phyloP scores from a whole-genome alignment of 2,329 filamentous ascomycete genomes.

The Fusarium beomiforme region DNA sequence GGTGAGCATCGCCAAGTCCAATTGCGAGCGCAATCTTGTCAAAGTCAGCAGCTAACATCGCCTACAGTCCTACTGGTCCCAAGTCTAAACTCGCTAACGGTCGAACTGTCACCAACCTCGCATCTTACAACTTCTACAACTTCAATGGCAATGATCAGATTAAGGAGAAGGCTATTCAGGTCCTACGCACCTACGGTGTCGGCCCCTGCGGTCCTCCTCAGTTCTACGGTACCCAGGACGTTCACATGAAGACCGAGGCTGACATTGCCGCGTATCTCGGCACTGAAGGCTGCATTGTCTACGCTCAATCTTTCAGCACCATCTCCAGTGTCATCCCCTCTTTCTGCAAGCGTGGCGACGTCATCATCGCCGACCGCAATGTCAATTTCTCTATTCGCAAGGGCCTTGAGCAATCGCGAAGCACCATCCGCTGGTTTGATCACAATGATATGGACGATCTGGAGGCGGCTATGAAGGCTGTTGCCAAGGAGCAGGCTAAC shows the following conservation, averaged over 20 bases:
- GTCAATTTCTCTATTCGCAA: slow-evolving; percentile 95
- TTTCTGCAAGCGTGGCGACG: slow-evolving; percentile 96
- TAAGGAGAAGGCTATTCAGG: slow-evolving; percentile 94
- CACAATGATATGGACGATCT: slow-evolving; percentile 97
- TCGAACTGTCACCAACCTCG: slow-evolving; percentile 91
- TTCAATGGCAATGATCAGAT: slow-evolving; percentile 92
- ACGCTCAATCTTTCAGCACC: slow-evolving; percentile 95
- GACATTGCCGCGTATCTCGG: slow-evolving; percentile 93
- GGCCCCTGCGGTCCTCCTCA: slow-evolving; percentile 96
- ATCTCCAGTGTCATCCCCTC: slow-evolving; percentile 97
- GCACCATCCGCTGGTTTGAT: slow-evolving; percentile 91
- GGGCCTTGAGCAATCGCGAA: slow-evolving; percentile 91
- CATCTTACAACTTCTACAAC: slow-evolving; percentile 98
- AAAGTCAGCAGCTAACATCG: slow-evolving; percentile 2
- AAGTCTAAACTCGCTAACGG: slow-evolving; percentile 90
- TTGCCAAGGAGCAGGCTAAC: slow-evolving; percentile 85
- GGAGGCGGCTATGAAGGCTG: slow-evolving; percentile 83
- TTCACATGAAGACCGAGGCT: slow-evolving; percentile 95
- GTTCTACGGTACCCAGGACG: slow-evolving; percentile 98
- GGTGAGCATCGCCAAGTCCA: slow-evolving; percentile 61
- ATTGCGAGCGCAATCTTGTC: not conserved
- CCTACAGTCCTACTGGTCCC: slow-evolving; percentile 75
- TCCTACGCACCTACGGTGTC: slow-evolving; percentile 93
- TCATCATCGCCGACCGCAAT: slow-evolving; percentile 94
- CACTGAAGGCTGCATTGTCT: slow-evolving; percentile 89